phyloP scores from a whole-genome alignment of 768 basidiomycete genomes.

The Dacryopinax spathularia region DNA sequence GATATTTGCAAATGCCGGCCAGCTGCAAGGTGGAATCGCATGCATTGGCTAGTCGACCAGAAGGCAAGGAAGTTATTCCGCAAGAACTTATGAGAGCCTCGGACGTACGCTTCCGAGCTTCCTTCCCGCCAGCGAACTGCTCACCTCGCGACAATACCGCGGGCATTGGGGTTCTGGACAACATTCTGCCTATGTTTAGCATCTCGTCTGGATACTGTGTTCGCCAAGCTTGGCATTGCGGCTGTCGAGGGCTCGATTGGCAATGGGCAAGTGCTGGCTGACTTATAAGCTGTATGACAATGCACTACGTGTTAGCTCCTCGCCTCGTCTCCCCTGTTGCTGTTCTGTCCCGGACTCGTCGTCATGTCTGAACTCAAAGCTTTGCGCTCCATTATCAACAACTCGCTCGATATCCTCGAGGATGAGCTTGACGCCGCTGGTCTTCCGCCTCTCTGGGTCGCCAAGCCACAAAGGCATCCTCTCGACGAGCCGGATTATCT shows the following conservation, averaged over 20 bases:
- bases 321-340: too few relatives aligned
- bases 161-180: neutral
- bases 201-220: neutral
- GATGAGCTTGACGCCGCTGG: neutral
- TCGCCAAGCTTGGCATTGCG: neutral
- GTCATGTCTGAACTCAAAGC: slow-evolving; percentile 1
- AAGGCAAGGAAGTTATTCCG: too few relatives aligned
- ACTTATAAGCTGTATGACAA: too few relatives aligned
- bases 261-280: too few relatives aligned
- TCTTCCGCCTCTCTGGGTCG: neutral
- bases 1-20: too few relatives aligned
- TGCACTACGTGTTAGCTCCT: too few relatives aligned
- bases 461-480: neutral
- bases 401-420: neutral
- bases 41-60: too few relatives aligned
- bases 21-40: too few relatives aligned
- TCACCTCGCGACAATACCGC: neutral
- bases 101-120: neutral
- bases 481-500: neutral
- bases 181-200: neutral
- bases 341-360: too few relatives aligned
- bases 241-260: neutral
- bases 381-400: neutral
- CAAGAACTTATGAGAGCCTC: neutral
- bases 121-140: neutral